Evolutionary conservation across 371 early-diverging fungal genomes (phyloP).

Genomic region (Lichtheimia ornata): DNA sequence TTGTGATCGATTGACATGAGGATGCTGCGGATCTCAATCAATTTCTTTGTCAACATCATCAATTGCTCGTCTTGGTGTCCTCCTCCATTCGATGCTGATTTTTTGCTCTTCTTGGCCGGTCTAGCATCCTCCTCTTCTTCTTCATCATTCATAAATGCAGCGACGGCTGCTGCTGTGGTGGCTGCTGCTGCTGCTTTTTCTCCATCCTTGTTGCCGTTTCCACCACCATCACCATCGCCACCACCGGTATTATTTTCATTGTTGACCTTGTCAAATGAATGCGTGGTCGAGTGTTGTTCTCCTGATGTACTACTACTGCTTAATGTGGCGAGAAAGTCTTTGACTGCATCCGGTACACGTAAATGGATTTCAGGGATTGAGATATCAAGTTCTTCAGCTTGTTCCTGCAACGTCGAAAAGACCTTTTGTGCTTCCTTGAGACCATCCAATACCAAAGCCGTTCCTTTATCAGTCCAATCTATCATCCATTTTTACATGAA

Average conservation of each 20-base stretch:
- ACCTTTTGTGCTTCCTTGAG: slow-evolving; percentile 22
- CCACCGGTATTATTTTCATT: slow-evolving; percentile 9
- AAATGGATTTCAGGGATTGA: slow-evolving; percentile 43
- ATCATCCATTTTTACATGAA: not conserved
- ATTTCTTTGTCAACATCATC: slow-evolving; percentile 87
- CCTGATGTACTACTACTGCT: slow-evolving; percentile 14
- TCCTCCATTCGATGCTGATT: slow-evolving; percentile 3
- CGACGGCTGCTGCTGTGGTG: slow-evolving; percentile 32
- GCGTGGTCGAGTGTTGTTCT: slow-evolving; percentile 16
- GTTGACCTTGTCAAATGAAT: slow-evolving; percentile 17
- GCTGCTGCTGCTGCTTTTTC: slow-evolving; percentile 19
- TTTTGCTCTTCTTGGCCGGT: slow-evolving; percentile 20
- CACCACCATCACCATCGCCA: slow-evolving; percentile 7
- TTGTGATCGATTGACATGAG: slow-evolving; percentile 82
- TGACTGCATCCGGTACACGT: slow-evolving; percentile 36
- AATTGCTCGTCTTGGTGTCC: slow-evolving; percentile 65
- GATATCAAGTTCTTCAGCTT: slow-evolving; percentile 31
- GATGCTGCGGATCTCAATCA: slow-evolving; percentile 93
- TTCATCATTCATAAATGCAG: slow-evolving; percentile 16
- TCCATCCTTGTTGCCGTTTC: not conserved
- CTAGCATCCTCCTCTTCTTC: slow-evolving; percentile 25
- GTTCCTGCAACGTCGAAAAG: slow-evolving; percentile 25
- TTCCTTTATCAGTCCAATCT: slow-evolving; percentile 42
- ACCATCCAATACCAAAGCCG: slow-evolving; percentile 24
- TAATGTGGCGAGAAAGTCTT: slow-evolving; percentile 23